A percentile compares a stretch with the other conserved stretches of the same genome.
These are phyloP conservation scores for Lasiodiplodia citricola DNA, from an alignment of 2,329 filamentous ascomycete species.

Conservation along the genomic window DNA sequence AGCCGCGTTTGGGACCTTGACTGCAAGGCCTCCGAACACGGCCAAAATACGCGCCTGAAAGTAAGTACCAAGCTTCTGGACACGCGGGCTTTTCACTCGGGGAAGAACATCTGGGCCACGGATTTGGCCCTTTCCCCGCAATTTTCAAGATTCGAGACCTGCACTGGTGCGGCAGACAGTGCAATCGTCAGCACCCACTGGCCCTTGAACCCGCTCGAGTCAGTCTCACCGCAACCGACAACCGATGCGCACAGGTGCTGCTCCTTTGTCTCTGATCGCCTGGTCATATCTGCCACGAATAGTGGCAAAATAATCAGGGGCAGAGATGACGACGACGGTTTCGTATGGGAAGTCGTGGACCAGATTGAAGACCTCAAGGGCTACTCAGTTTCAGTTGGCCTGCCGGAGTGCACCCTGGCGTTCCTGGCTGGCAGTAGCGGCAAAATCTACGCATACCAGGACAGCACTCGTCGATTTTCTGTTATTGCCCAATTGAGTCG, in stretches of 20 bases:
- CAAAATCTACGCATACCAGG: constrained; percentile 46
- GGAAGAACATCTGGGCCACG: constrained; percentile 90
- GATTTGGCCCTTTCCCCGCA: constrained; percentile 41
- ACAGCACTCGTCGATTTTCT: constrained; percentile 28
- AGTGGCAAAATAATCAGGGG: constrained; percentile 56
- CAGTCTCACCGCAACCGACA: constrained; percentile 13
- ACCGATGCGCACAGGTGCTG: constrained; percentile 23
- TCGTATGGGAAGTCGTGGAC: constrained; percentile 37
- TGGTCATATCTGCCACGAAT: constrained; percentile 55
- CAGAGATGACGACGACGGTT: neutral
- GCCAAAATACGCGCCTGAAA: neutral
- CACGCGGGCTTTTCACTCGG: constrained; percentile 70
- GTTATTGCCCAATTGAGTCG: constrained; percentile 38
- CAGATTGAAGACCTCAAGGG: constrained; percentile 49
- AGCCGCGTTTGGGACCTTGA: constrained; percentile 69
- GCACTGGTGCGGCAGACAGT: constrained; percentile 85
- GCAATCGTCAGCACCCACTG: constrained; percentile 48
- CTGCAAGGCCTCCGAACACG: constrained; percentile 18
- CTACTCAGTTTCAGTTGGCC: constrained; percentile 53
- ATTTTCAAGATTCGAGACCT: constrained; percentile 28
- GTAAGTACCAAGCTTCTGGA: constrained; percentile 58
- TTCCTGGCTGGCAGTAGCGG: constrained; percentile 56
- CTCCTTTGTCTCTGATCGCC: constrained; percentile 11
- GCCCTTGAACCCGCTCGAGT: constrained; percentile 16
- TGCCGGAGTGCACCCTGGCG: constrained; percentile 43